Conservation (phyloP, 257 asterid genomes). For the Cynanchum wilfordii region DNA sequence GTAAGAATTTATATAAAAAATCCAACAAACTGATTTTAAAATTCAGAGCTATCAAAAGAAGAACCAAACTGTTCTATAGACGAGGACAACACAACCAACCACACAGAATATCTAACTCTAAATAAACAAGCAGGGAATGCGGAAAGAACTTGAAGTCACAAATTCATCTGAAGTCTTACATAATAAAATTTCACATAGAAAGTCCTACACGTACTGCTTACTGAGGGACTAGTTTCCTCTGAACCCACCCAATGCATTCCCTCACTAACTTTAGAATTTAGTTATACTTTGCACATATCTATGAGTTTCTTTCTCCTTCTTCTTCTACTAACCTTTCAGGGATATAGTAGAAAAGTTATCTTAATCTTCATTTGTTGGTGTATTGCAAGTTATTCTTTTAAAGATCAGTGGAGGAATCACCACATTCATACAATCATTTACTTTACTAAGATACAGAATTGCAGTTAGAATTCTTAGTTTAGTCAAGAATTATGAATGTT, state of each 20-base stretch:
- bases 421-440: background rate
- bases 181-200: background rate
- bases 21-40: background rate
- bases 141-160: background rate
- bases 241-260: background rate
- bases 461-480: background rate
- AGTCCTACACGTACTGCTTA: background rate
- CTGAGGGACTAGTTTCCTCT: background rate
- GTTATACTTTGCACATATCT: background rate
- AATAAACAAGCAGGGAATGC: background rate
- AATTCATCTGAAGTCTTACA: background rate
- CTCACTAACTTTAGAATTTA: background rate
- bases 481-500: background rate
- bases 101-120: too few species aligned
- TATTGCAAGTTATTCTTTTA: background rate
- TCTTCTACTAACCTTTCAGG: background rate
- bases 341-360: background rate
- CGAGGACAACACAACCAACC: background rate
- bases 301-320: background rate
- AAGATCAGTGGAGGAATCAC: background rate
- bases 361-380: background rate
- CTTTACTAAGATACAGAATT: background rate
- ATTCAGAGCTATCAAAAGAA: background rate
- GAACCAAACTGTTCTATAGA: background rate
- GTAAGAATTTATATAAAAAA: too few species aligned